Percentiles rank a stretch among this genome's conserved stretches.
These are phyloP conservation scores for Yarrowia sp. DNA, from an alignment of 805 yeast genomes.

Conservation along the genomic window DNA sequence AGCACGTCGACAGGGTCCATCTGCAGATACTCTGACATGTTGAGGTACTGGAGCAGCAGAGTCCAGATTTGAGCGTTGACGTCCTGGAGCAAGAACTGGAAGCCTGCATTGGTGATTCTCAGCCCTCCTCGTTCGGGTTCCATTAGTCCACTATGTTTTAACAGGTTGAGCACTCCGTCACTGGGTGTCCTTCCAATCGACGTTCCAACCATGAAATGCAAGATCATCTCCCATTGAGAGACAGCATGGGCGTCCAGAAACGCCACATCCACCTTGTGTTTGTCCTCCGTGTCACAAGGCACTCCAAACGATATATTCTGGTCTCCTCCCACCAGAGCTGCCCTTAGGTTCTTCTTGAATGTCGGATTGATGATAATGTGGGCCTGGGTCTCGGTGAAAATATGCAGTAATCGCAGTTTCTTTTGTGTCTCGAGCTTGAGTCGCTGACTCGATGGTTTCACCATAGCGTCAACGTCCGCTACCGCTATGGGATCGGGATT, in stretches of 20 bases:
- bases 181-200: constrained; percentile 60
- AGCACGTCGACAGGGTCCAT: constrained; percentile 97
- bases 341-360: constrained; percentile 70
- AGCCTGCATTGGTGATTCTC: constrained; percentile 84
- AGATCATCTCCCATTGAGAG: constrained; percentile 87
- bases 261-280: constrained; percentile 55
- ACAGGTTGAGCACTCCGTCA: constrained; percentile 72
- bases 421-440: constrained; percentile 72
- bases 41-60: constrained; percentile 76
- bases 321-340: constrained; percentile 76
- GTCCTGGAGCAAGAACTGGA: constrained; percentile 90
- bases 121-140: constrained; percentile 46
- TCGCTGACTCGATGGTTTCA: constrained; percentile 52
- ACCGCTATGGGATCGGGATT: constrained; percentile 61
- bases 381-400: constrained; percentile 56
- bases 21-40: constrained; percentile 74
- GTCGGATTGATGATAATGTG: constrained; percentile 48
- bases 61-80: constrained; percentile 96
- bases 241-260: constrained; percentile 78
- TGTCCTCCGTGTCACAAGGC: constrained; percentile 54
- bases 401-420: constrained; percentile 69
- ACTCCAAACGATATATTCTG: constrained; percentile 73
- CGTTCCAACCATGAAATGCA: constrained; percentile 97
- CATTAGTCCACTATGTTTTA: constrained; percentile 84
- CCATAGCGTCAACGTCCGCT: constrained; percentile 56